phyloP scores from a whole-genome alignment of 495 filamentous ascomycete genomes.

The Hypoxylon intermedium region DNA sequence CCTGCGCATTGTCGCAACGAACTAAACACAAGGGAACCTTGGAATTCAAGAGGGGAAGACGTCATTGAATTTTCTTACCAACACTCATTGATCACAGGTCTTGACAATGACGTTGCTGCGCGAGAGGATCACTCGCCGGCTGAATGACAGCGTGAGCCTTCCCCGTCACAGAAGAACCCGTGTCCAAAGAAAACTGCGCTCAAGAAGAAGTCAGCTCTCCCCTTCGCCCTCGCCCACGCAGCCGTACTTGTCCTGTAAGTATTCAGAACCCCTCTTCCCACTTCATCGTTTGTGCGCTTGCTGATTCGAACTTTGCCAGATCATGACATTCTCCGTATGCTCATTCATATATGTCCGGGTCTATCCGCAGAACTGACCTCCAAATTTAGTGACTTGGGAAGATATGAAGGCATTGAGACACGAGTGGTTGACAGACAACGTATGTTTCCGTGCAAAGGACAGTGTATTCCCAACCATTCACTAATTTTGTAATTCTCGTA shows the following conservation, averaged over 20 bases:
- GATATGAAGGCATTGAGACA: slow-evolving; percentile 86
- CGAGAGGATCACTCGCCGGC: slow-evolving; percentile 37
- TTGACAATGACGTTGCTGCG: slow-evolving; percentile 38
- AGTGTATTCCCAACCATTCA: slow-evolving; percentile 7
- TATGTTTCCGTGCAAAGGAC: slow-evolving; percentile 51
- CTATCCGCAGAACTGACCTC: slow-evolving; percentile 18
- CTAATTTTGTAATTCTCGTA: slow-evolving; percentile 21
- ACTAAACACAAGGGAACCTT: background rate
- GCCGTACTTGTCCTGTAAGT: slow-evolving; percentile 55
- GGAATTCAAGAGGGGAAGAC: background rate
- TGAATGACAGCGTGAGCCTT: slow-evolving; percentile 42
- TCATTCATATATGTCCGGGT: background rate
- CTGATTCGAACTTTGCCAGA: slow-evolving; percentile 37
- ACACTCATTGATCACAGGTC: slow-evolving; percentile 5
- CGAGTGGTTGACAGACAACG: slow-evolving; percentile 99
- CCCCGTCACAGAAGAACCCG: slow-evolving; percentile 10
- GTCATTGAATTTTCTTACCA: slow-evolving; percentile 2
- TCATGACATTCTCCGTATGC: slow-evolving; percentile 54
- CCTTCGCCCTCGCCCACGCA: slow-evolving; percentile 45
- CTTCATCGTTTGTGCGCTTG: slow-evolving; percentile 1
- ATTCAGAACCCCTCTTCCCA: background rate
- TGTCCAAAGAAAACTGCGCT: slow-evolving; percentile 23
- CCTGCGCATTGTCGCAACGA: background rate
- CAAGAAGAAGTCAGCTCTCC: slow-evolving; percentile 37
- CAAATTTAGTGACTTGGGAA: slow-evolving; percentile 59